Evolutionary conservation across 352 stramenopile genomes (phyloP).

Genomic region (Globisporangium yorkense): DNA sequence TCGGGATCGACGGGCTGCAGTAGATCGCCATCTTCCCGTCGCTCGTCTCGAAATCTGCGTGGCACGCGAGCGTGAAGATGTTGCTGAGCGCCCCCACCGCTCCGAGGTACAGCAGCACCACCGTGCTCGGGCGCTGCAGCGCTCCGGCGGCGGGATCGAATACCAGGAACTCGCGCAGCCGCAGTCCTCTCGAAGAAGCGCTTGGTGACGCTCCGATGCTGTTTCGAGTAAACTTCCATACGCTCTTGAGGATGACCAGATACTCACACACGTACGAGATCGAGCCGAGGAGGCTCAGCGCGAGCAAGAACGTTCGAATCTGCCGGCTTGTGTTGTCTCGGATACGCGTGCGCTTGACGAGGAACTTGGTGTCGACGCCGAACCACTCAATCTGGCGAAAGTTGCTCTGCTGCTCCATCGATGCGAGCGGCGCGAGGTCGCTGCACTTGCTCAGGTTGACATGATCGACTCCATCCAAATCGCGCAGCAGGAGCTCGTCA

Average conservation of each 20-base stretch:
- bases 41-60: slow-evolving; percentile 18
- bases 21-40: slow-evolving; percentile 29
- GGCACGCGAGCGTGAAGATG: slow-evolving; percentile 33
- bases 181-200: no score
- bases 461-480: slow-evolving; percentile 16
- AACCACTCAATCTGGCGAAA: slow-evolving; percentile 31
- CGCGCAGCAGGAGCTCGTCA: slow-evolving; percentile 21
- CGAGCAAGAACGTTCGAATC: no score
- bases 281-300: no score
- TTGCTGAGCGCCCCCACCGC: slow-evolving; percentile 34
- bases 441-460: slow-evolving; percentile 16
- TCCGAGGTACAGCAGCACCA: slow-evolving; percentile 34
- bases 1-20: slow-evolving; percentile 25
- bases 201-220: no score
- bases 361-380: slow-evolving; percentile 17
- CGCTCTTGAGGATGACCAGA: no score
- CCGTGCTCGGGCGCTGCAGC: slow-evolving; percentile 21
- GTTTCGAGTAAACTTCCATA: no score
- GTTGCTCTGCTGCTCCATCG: slow-evolving; percentile 14
- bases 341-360: no score
- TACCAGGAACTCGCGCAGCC: no score
- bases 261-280: no score
- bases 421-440: slow-evolving; percentile 4
- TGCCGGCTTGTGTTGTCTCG: no score
- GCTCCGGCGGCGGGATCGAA: slow-evolving; percentile 14